phyloP scores from a whole-genome alignment of 2,329 filamentous ascomycete genomes.

The Chaetomiaceae sp. region DNA sequence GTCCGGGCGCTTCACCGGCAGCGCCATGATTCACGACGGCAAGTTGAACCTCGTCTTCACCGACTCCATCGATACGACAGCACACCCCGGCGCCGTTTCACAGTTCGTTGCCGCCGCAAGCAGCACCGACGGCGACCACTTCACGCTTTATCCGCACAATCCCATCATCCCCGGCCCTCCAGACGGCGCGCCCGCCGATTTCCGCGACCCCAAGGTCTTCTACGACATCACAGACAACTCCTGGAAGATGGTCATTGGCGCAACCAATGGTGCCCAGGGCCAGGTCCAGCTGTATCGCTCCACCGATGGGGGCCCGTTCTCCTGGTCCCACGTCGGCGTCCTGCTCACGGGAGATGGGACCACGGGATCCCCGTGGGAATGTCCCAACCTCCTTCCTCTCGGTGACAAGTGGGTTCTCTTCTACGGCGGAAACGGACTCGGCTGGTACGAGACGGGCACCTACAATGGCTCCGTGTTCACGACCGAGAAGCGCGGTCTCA shows the following conservation, averaged over 20 bases:
- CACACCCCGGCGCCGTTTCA: slow-evolving; percentile 24
- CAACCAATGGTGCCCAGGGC: slow-evolving; percentile 18
- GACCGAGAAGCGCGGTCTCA: slow-evolving; percentile 26
- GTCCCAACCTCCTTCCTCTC: slow-evolving; percentile 28
- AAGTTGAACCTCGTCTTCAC: slow-evolving; percentile 25
- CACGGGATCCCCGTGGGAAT: slow-evolving; percentile 27
- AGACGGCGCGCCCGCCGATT: slow-evolving; percentile 18
- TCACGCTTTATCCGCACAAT: slow-evolving; percentile 18
- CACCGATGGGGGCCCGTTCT: slow-evolving; percentile 8
- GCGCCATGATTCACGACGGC: slow-evolving; percentile 21
- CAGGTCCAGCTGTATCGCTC: slow-evolving; percentile 24
- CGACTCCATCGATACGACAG: slow-evolving; percentile 22
- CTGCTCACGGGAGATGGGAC: slow-evolving; percentile 26
- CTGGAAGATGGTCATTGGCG: slow-evolving; percentile 26
- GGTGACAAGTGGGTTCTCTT: slow-evolving; percentile 29
- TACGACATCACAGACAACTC: slow-evolving; percentile 24
- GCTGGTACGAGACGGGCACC: slow-evolving; percentile 25
- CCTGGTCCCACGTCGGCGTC: slow-evolving; percentile 24
- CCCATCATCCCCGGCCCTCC: slow-evolving; percentile 22
- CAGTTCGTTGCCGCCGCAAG: slow-evolving; percentile 23
- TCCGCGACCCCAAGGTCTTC: slow-evolving; percentile 28
- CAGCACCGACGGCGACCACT: slow-evolving; percentile 24
- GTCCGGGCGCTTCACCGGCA: slow-evolving; percentile 27
- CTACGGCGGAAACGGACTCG: slow-evolving; percentile 23
- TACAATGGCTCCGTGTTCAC: slow-evolving; percentile 25